Evolutionary conservation across 192 early-diverging fungal species (phyloP).

Genomic region (Coemansia umbellata): DNA sequence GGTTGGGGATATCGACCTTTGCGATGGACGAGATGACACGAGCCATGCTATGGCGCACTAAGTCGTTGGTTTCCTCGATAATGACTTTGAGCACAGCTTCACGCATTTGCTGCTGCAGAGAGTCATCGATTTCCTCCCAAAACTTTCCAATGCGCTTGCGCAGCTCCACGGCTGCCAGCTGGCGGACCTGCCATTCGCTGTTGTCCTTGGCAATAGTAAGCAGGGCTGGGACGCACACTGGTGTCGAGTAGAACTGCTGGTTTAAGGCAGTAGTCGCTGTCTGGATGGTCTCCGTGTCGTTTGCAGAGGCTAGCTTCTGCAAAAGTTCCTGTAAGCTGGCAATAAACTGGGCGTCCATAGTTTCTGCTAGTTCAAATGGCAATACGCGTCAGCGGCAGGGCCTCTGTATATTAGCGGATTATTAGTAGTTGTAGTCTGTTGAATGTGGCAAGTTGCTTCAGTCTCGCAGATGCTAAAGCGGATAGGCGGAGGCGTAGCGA

Average conservation of each 20-base stretch:
- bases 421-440: no score
- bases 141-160: conserved; percentile 75
- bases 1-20: conserved; percentile 70
- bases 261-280: conserved; percentile 68
- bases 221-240: conserved; percentile 77
- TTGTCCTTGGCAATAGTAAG: conserved; percentile 66
- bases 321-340: conserved; percentile 55
- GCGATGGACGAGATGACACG: conserved; percentile 90
- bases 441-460: no score
- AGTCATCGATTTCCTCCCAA: conserved; percentile 67
- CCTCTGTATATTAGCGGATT: no score
- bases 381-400: neutral
- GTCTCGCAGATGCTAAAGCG: no score
- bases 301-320: conserved; percentile 54
- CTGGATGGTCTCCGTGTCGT: conserved; percentile 57
- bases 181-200: conserved; percentile 67
- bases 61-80: conserved; percentile 62
- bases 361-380: neutral
- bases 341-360: conserved; percentile 56
- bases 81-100: conserved; percentile 66
- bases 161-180: conserved; percentile 85
- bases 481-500: no score
- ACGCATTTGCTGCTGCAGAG: conserved; percentile 59
- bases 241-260: conserved; percentile 67
- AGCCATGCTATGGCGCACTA: conserved; percentile 73